phyloP scores from a whole-genome alignment of 257 asterid genomes.

The Buddleja alternifolia region DNA sequence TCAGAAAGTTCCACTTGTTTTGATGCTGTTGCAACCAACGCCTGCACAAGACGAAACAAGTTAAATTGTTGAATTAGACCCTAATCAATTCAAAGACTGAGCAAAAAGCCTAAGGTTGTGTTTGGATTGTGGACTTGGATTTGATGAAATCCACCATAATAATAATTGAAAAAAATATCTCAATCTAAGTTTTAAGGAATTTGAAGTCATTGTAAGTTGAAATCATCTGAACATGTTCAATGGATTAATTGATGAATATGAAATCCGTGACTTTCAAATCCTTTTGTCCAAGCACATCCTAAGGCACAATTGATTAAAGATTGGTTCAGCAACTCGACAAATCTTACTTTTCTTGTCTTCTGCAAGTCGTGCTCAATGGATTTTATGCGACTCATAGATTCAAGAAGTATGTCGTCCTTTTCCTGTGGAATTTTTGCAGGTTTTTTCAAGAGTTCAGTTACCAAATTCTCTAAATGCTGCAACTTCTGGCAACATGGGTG shows the following conservation, averaged over 20 bases:
- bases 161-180: too few species aligned
- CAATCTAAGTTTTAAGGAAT: too few species aligned
- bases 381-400: conserved; percentile 86
- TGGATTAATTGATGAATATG: too few species aligned
- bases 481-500: conserved; percentile 82
- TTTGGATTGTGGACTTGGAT: too few species aligned
- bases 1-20: conserved; percentile 89
- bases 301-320: not conserved
- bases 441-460: conserved; percentile 69
- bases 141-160: too few species aligned
- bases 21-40: conserved; percentile 81
- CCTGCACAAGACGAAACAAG: conserved; percentile 44
- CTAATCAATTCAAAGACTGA: conserved; percentile 14
- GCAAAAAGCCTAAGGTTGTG: not conserved
- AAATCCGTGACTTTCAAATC: too few species aligned
- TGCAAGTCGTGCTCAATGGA: conserved; percentile 85
- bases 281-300: too few species aligned
- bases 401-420: conserved; percentile 77
- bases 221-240: too few species aligned
- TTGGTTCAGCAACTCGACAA: conserved; percentile 1
- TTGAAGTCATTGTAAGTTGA: too few species aligned
- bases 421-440: conserved; percentile 87
- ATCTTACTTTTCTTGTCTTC: conserved; percentile 77
- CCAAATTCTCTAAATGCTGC: conserved; percentile 77
- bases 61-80: conserved; percentile 24